Percentiles rank a stretch among this genome's conserved stretches.
Conservation (phyloP, 768 basidiomycete species). For the Lactarius quietus region DNA sequence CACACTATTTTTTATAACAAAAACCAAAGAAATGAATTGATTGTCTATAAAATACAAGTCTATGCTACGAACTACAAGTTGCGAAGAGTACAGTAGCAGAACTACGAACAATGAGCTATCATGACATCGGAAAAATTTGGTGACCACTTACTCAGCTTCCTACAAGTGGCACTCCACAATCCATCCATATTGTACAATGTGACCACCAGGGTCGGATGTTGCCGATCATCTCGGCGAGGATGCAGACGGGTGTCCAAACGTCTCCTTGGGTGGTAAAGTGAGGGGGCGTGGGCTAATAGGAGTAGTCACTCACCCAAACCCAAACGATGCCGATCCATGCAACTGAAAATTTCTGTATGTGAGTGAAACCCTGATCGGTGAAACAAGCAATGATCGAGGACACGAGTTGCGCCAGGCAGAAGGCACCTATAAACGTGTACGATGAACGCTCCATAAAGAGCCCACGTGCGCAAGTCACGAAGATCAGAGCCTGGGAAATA, state of each 20-base stretch:
- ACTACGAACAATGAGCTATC: slow-evolving; percentile 38
- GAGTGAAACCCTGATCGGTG: slow-evolving; percentile 92
- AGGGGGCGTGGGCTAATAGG: background rate
- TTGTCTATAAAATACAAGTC: too few relatives aligned
- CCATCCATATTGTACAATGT: slow-evolving; percentile 97
- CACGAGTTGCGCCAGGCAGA: slow-evolving; percentile 90
- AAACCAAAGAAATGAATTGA: too few relatives aligned
- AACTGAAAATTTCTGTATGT: slow-evolving; percentile 74
- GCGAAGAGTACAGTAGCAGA: too few relatives aligned
- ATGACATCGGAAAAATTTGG: background rate
- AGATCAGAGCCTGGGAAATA: slow-evolving; percentile 97
- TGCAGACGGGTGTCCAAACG: too few relatives aligned
- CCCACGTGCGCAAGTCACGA: slow-evolving; percentile 89
- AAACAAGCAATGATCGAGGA: slow-evolving; percentile 95
- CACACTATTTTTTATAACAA: too few relatives aligned
- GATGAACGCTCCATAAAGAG: slow-evolving; percentile 98
- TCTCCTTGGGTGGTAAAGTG: too few relatives aligned
- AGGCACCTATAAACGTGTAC: slow-evolving; percentile 80
- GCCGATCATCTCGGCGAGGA: too few relatives aligned
- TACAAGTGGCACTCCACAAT: slow-evolving; percentile 96
- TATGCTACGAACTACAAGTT: too few relatives aligned
- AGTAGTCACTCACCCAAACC: slow-evolving; percentile 69
- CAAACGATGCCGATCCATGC: slow-evolving; percentile 98
- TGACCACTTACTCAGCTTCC: slow-evolving; percentile 88
- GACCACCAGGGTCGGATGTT: too few relatives aligned